Conservation (phyloP, 441 rosid genomes). For the Manihot esculenta region DNA sequence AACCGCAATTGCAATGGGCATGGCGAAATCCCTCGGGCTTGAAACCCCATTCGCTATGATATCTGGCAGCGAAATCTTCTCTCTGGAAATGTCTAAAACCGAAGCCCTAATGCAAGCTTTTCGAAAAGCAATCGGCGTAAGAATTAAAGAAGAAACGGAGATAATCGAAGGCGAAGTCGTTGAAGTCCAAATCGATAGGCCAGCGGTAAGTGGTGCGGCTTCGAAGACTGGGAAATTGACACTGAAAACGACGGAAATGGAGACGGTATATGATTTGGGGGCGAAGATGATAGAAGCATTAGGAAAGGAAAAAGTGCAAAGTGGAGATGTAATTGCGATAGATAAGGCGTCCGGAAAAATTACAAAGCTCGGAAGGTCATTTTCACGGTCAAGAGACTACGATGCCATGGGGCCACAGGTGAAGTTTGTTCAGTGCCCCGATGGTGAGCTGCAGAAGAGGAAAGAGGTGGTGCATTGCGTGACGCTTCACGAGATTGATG, state of each 20-base stretch:
- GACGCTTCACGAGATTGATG: slow-evolving; percentile 95
- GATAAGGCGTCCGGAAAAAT: slow-evolving; percentile 91
- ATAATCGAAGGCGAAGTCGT: slow-evolving; percentile 90
- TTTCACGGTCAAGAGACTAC: slow-evolving; percentile 85
- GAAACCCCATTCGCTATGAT: slow-evolving; percentile 98
- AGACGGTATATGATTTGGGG: slow-evolving; percentile 86
- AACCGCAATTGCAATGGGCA: slow-evolving; percentile 96
- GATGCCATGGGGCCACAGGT: slow-evolving; percentile 96
- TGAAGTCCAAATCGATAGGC: slow-evolving; percentile 84
- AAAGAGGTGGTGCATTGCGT: slow-evolving; percentile 98
- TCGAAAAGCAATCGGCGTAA: slow-evolving; percentile 76
- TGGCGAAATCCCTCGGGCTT: slow-evolving; percentile 91
- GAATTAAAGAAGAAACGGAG: slow-evolving; percentile 89
- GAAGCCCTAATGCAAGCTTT: slow-evolving; percentile 86
- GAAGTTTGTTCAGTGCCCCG: slow-evolving; percentile 94
- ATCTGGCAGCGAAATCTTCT: slow-evolving; percentile 81
- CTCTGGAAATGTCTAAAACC: slow-evolving; percentile 89
- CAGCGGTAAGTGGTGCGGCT: slow-evolving; percentile 73
- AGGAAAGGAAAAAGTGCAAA: slow-evolving; percentile 89
- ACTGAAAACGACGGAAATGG: slow-evolving; percentile 95
- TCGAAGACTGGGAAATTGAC: slow-evolving; percentile 87
- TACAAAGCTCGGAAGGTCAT: slow-evolving; percentile 84
- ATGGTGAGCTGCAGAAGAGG: slow-evolving; percentile 94
- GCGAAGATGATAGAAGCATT: slow-evolving; percentile 85
- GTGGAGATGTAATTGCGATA: slow-evolving; percentile 88